Percentiles rank a stretch among this genome's conserved stretches.
phyloP scores from a whole-genome alignment of 2,329 filamentous ascomycete genomes.

The Calonectria crousiana region DNA sequence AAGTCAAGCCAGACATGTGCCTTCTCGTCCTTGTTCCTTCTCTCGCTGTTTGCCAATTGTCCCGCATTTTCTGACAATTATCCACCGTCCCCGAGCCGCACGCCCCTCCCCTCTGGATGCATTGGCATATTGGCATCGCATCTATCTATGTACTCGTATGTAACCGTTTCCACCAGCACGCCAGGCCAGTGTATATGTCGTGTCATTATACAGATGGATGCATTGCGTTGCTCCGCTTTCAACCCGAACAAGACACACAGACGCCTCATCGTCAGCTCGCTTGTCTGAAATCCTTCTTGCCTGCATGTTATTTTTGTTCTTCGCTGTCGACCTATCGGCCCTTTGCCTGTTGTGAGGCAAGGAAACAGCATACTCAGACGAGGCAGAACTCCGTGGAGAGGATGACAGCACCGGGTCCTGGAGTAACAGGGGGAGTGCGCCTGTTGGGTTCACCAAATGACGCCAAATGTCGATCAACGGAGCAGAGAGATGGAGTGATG shows the following conservation, averaged over 20 bases:
- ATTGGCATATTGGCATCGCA: neutral
- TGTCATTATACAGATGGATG: conserved; percentile 1
- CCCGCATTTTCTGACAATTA: neutral
- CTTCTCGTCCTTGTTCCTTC: neutral
- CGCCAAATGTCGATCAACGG: conserved; percentile 21
- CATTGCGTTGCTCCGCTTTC: neutral
- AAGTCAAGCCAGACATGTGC: conserved; percentile 12
- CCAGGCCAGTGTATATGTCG: neutral
- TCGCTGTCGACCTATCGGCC: conserved; percentile 3
- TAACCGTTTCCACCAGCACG: neutral
- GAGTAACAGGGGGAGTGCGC: conserved; percentile 6
- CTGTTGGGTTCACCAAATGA: neutral
- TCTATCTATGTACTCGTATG: neutral
- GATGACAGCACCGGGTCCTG: neutral
- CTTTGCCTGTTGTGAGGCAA: conserved; percentile 13
- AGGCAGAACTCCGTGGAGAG: neutral
- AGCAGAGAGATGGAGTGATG: conserved; percentile 6
- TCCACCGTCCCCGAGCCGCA: neutral
- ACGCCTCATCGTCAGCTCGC: neutral
- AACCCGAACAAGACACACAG: neutral
- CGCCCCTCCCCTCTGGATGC: neutral
- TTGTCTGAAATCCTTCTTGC: neutral
- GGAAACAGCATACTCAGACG: neutral
- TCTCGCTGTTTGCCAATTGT: conserved; percentile 8
- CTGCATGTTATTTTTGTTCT: neutral